Conservation (phyloP, 1,284 basidiomycete genomes). For the Neolentinus lepideus region DNA sequence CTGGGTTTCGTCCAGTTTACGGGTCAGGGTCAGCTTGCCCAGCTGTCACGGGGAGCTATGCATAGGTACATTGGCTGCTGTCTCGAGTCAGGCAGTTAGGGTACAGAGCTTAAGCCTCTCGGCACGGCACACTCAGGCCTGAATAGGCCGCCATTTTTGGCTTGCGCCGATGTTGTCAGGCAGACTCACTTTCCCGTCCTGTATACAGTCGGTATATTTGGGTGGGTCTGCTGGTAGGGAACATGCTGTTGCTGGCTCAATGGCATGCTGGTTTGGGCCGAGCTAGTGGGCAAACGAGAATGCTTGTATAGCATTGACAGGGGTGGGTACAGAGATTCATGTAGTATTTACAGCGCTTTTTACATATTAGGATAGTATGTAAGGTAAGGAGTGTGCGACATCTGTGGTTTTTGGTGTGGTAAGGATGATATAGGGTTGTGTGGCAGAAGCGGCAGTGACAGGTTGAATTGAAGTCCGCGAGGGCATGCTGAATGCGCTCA, state of each 20-base stretch:
- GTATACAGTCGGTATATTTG: neutral
- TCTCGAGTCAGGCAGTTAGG: neutral
- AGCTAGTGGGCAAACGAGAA: neutral
- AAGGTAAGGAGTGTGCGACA: too few relatives aligned
- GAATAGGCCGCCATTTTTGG: neutral
- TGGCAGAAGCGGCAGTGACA: too few relatives aligned
- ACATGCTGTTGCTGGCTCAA: neutral
- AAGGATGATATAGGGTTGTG: too few relatives aligned
- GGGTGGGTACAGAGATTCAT: too few relatives aligned
- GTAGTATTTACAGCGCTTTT: too few relatives aligned
- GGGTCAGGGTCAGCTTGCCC: too few relatives aligned
- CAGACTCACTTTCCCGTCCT: neutral
- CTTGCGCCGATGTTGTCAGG: neutral
- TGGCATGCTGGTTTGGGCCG: neutral
- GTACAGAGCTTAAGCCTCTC: neutral
- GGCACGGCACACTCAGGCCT: neutral
- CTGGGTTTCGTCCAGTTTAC: too few relatives aligned
- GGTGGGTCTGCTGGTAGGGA: neutral
- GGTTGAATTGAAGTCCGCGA: too few relatives aligned
- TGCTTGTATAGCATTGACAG: too few relatives aligned
- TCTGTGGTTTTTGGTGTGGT: too few relatives aligned
- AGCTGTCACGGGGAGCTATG: neutral
- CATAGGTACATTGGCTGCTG: neutral
- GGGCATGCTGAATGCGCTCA: too few relatives aligned
- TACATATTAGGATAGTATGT: too few relatives aligned